Evolutionary conservation across 2,329 filamentous ascomycete species (phyloP).

Genomic region (Phialophora macrospora): DNA sequence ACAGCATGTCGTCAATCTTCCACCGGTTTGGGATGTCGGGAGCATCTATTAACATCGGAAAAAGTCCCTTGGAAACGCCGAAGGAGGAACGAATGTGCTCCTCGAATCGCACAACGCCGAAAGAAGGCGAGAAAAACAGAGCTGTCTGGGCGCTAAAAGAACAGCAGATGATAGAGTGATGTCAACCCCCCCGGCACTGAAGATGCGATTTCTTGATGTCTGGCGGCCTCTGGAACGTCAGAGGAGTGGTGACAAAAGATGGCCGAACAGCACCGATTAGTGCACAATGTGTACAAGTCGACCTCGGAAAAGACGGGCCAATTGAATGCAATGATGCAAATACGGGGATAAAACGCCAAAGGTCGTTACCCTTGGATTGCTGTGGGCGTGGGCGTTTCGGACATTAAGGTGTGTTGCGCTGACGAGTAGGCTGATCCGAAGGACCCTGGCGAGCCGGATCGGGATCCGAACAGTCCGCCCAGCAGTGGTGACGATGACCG

Average conservation of each 20-base stretch:
- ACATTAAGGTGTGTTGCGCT: constrained; percentile 51
- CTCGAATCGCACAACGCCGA: constrained; percentile 21
- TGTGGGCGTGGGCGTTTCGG: constrained; percentile 54
- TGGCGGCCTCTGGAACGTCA: constrained; percentile 20
- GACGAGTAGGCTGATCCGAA: constrained; percentile 52
- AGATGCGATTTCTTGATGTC: constrained; percentile 19
- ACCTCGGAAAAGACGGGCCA: constrained; percentile 6
- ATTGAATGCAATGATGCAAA: constrained; percentile 5
- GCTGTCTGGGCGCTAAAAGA: constrained; percentile 36
- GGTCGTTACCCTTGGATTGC: constrained; percentile 44
- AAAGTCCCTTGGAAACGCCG: constrained; percentile 21
- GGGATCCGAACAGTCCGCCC: constrained; percentile 48
- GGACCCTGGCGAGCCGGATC: constrained; percentile 45
- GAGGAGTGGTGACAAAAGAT: background rate
- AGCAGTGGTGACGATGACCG: constrained; percentile 52
- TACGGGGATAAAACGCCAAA: constrained; percentile 19
- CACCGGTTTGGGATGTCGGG: constrained; percentile 8
- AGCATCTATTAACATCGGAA: constrained; percentile 32
- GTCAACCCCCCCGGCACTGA: constrained; percentile 21
- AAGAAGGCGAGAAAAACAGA: constrained; percentile 21
- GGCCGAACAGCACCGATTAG: background rate
- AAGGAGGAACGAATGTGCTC: constrained; percentile 12
- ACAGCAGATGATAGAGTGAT: constrained; percentile 36
- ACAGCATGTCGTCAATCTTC: constrained; percentile 6
- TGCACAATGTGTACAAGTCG: background rate